Conservation (phyloP, 1,284 basidiomycete species). For the Lentinula novae-zelandiae region DNA sequence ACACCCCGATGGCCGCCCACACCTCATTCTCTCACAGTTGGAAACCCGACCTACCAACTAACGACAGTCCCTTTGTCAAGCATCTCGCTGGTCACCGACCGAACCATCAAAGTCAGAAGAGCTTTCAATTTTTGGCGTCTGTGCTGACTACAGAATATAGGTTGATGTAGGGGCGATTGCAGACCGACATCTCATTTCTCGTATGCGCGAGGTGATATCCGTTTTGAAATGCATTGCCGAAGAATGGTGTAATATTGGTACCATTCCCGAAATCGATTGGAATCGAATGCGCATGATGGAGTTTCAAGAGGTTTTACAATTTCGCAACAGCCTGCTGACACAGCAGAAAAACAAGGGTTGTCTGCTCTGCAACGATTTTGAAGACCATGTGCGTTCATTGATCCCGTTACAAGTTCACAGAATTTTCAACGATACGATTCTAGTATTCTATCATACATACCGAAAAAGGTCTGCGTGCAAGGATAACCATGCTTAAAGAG, state of each 20-base stretch:
- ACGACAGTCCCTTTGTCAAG: slow-evolving; percentile 68
- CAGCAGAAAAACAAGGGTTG: slow-evolving; percentile 47
- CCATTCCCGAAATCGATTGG: slow-evolving; percentile 83
- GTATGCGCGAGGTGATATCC: slow-evolving; percentile 52
- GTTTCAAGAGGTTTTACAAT: slow-evolving; percentile 82
- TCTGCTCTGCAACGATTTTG: slow-evolving; percentile 41
- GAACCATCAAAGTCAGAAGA: slow-evolving; percentile 63
- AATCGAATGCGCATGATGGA: slow-evolving; percentile 79
- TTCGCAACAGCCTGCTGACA: slow-evolving; percentile 50
- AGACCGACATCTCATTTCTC: slow-evolving; percentile 59
- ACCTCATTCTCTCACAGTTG: slow-evolving; percentile 42
- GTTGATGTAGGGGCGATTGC: slow-evolving; percentile 70
- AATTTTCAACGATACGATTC: neutral
- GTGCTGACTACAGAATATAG: slow-evolving; percentile 32
- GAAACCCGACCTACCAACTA: slow-evolving; percentile 69
- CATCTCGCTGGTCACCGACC: slow-evolving; percentile 74
- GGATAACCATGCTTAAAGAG: slow-evolving; percentile 73
- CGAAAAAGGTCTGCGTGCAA: slow-evolving; percentile 69
- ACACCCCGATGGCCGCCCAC: slow-evolving; percentile 75
- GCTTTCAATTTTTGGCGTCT: slow-evolving; percentile 9
- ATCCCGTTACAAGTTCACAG: neutral
- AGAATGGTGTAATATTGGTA: slow-evolving; percentile 49
- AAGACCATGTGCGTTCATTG: slow-evolving; percentile 25
- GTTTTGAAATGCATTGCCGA: slow-evolving; percentile 46
- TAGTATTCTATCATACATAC: slow-evolving; percentile 78